These are phyloP conservation scores for Neotropicomus parvogracilis DNA, from an alignment of 1,284 basidiomycete genomes.

Conservation along the genomic window DNA sequence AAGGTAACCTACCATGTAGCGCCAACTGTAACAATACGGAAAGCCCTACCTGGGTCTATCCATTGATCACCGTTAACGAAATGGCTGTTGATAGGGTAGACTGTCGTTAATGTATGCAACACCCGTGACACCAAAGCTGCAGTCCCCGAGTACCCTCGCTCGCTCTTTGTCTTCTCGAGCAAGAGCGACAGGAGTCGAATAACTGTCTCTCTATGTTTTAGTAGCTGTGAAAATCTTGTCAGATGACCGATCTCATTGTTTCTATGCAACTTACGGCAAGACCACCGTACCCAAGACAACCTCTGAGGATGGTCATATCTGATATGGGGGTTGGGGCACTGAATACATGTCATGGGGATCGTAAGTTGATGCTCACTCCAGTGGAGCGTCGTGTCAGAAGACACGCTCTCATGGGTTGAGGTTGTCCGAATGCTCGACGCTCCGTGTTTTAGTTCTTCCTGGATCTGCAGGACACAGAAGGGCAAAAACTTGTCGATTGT, in stretches of 20 bases:
- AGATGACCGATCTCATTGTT: not conserved
- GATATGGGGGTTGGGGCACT: constrained; percentile 7
- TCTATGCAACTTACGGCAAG: constrained; percentile 43
- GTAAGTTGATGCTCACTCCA: constrained; percentile 67
- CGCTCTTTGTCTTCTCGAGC: constrained; percentile 79
- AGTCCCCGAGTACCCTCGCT: constrained; percentile 85
- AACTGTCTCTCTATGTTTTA: constrained; percentile 68
- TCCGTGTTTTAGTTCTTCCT: constrained; percentile 84
- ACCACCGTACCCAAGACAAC: constrained; percentile 74
- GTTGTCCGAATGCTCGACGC: constrained; percentile 92
- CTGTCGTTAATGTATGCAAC: constrained; percentile 70
- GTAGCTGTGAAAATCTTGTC: constrained; percentile 44
- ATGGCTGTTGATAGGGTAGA: constrained; percentile 80
- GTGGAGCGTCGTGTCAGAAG: constrained; percentile 90
- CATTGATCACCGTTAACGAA: constrained; percentile 86
- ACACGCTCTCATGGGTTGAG: constrained; percentile 74
- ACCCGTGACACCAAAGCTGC: constrained; percentile 79
- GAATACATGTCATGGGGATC: not conserved
- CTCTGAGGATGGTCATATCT: constrained; percentile 79
- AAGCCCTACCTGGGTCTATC: constrained; percentile 61
- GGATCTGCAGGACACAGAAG: constrained; percentile 77
- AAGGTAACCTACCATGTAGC: not conserved
- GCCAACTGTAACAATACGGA: not conserved
- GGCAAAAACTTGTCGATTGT: constrained; percentile 81
- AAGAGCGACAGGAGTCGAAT: constrained; percentile 69